phyloP scores from a whole-genome alignment of 1,284 basidiomycete genomes.

The Ustilago nuda region DNA sequence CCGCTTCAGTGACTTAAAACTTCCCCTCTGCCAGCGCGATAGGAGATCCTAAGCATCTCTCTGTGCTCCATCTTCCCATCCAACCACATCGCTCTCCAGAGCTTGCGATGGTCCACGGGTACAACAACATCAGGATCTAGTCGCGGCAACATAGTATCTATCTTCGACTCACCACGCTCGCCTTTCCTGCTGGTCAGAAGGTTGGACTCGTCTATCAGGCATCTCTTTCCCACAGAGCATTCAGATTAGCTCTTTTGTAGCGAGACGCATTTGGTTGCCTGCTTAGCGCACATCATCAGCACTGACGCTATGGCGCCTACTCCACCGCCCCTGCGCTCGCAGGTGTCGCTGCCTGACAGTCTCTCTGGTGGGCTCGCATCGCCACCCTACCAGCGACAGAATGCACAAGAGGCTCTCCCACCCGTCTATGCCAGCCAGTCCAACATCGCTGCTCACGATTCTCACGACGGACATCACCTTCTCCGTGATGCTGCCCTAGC shows the following conservation, averaged over 20 bases:
- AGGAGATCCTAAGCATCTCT: not conserved
- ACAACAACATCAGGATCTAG: constrained; percentile 3
- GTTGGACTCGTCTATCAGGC: not conserved
- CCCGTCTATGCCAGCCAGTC: constrained; percentile 49
- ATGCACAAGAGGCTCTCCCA: constrained; percentile 33
- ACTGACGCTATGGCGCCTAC: constrained; percentile 10
- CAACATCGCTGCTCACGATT: constrained; percentile 23
- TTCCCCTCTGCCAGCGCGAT: constrained; percentile 3
- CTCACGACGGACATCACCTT: constrained; percentile 9
- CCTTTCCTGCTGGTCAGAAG: constrained; percentile 22
- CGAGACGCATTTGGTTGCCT: not conserved
- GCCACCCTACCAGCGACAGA: constrained; percentile 47
- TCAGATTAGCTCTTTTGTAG: not conserved
- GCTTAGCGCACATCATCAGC: not conserved
- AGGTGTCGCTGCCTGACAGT: constrained; percentile 31
- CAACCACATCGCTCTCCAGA: constrained; percentile 4
- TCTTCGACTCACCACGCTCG: not conserved
- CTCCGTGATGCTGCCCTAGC: constrained; percentile 37
- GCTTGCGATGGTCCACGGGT: constrained; percentile 10
- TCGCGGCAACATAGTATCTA: constrained; percentile 8
- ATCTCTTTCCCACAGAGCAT: not conserved
- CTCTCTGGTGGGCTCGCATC: constrained; percentile 38
- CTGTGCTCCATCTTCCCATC: not conserved
- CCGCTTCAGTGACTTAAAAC: not conserved
- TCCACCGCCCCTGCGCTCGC: constrained; percentile 21